Percentiles rank a stretch among this genome's conserved stretches.
phyloP scores from a whole-genome alignment of 179 eudicot genomes.

The Amaranthus tricolor region DNA sequence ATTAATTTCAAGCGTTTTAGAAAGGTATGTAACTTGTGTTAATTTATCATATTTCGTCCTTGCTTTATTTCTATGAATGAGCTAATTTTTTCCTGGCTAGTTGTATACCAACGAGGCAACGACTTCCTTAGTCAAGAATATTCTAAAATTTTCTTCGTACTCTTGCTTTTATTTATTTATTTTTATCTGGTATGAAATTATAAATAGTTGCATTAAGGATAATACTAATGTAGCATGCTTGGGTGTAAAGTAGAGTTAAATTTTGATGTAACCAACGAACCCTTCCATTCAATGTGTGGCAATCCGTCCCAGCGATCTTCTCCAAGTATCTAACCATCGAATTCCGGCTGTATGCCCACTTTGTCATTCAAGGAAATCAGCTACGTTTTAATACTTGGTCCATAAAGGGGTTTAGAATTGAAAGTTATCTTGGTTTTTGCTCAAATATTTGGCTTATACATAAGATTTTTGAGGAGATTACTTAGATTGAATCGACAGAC shows the following conservation, averaged over 20 bases:
- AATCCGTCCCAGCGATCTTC: neutral
- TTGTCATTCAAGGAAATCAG: neutral
- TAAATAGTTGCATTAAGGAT: neutral
- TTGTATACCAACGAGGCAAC: too few relatives aligned
- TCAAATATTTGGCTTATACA: neutral
- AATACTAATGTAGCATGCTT: neutral
- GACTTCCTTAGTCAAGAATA: neutral
- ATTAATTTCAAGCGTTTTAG: slow-evolving; percentile 84
- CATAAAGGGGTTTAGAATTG: neutral
- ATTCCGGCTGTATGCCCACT: neutral
- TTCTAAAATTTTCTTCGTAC: neutral
- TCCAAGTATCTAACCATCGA: neutral
- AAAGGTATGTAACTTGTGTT: slow-evolving; percentile 50
- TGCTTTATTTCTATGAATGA: neutral
- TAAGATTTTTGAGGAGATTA: neutral
- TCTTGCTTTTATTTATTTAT: neutral
- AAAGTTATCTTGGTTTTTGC: neutral
- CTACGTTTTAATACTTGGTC: neutral
- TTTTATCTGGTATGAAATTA: neutral
- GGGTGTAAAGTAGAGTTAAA: neutral
- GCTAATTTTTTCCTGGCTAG: neutral
- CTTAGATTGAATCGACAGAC: too few relatives aligned
- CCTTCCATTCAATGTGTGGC: neutral
- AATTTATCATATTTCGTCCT: neutral
- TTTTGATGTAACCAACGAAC: neutral